Evolutionary conservation across 1,284 basidiomycete species (phyloP).

Genomic region (Marasmius oreades): DNA sequence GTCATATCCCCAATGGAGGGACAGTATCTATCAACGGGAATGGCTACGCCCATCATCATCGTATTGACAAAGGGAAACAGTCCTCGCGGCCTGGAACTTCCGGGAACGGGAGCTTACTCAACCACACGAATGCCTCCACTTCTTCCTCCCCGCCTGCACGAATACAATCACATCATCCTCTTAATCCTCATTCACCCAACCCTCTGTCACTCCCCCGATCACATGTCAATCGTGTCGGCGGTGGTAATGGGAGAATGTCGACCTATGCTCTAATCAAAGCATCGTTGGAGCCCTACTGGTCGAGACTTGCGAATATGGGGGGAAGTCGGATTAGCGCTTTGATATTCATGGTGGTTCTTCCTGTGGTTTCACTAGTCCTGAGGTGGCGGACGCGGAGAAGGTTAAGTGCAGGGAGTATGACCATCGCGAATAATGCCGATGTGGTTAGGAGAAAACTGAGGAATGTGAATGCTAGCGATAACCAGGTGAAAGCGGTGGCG

Average conservation of each 20-base stretch:
- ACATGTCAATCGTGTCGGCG: slow-evolving; percentile 20
- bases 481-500: slow-evolving; percentile 27
- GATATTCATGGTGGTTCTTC: slow-evolving; percentile 57
- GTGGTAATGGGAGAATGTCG: slow-evolving; percentile 18
- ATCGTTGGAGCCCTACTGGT: slow-evolving; percentile 41
- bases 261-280: slow-evolving; percentile 45
- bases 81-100: background rate
- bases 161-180: slow-evolving; percentile 47
- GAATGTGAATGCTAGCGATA: slow-evolving; percentile 23
- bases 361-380: slow-evolving; percentile 55
- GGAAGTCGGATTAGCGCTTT: slow-evolving; percentile 36
- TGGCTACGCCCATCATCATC: background rate
- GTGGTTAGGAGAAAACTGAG: slow-evolving; percentile 54
- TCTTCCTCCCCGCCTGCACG: slow-evolving; percentile 52
- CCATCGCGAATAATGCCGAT: slow-evolving; percentile 42
- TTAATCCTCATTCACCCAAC: slow-evolving; percentile 16
- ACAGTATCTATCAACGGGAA: background rate
- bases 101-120: background rate
- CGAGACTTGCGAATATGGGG: background rate
- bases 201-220: slow-evolving; percentile 25
- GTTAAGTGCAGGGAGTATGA: slow-evolving; percentile 16
- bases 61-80: background rate
- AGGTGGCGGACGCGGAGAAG: slow-evolving; percentile 41
- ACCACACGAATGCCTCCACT: slow-evolving; percentile 20
- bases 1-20: background rate